Conservation (phyloP, 371 early-diverging fungal genomes). For the Mycotypha africana region DNA sequence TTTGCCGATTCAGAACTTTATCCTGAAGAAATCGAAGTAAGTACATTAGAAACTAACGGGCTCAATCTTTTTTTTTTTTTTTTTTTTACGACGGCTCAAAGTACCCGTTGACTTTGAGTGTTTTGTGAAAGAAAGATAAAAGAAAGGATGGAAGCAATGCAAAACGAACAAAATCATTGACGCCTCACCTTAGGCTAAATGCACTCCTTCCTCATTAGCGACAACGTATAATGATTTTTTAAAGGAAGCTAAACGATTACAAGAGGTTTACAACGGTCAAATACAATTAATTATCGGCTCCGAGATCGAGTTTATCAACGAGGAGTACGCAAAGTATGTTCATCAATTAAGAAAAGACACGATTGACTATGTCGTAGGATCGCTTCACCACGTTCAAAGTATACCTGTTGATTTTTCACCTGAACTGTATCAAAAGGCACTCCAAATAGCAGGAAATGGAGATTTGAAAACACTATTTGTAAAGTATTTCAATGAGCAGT, state of each 20-base stretch:
- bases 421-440: conserved; percentile 47
- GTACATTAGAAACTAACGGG: background rate
- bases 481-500: conserved; percentile 88
- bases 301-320: conserved; percentile 85
- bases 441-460: conserved; percentile 18
- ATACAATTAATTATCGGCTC: conserved; percentile 79
- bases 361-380: conserved; percentile 88
- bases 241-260: conserved; percentile 68
- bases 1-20: conserved; percentile 62
- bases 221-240: conserved; percentile 55
- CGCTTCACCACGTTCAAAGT: conserved; percentile 81
- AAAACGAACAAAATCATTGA: too few species aligned
- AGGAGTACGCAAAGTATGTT: conserved; percentile 25
- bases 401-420: conserved; percentile 83
- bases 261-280: conserved; percentile 47
- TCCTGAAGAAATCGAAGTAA: conserved; percentile 72
- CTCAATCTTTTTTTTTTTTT: background rate
- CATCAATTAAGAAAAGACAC: conserved; percentile 14
- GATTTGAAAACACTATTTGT: conserved; percentile 43
- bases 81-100: too few species aligned
- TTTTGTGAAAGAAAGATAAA: background rate
- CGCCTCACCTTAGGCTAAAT: conserved; percentile 46
- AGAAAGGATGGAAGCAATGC: too few species aligned
- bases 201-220: conserved; percentile 55
- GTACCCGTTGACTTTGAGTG: background rate